phyloP scores from a whole-genome alignment of 257 asterid genomes.

The Salvia splendens region DNA sequence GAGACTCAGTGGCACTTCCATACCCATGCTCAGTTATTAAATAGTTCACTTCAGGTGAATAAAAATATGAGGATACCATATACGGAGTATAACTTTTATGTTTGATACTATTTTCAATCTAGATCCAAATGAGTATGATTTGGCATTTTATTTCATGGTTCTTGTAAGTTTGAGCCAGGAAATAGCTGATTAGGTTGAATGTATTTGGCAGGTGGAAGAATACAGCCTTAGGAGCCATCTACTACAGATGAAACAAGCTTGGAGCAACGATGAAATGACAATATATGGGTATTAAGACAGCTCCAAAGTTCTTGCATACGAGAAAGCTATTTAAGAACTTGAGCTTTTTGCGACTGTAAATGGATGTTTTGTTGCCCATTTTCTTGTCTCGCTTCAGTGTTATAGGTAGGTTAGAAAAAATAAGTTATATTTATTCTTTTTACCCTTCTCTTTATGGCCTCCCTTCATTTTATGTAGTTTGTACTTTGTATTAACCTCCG shows the following conservation, averaged over 20 bases:
- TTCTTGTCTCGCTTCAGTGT: not conserved
- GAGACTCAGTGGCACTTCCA: not conserved
- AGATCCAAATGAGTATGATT: not conserved
- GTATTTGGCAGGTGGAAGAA: slow-evolving; percentile 54
- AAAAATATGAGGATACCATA: not conserved
- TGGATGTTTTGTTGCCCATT: slow-evolving; percentile 20
- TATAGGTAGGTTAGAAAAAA: slow-evolving; percentile 22
- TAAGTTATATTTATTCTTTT: slow-evolving; percentile 25
- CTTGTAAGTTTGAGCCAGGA: not conserved
- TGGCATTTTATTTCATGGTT: not conserved
- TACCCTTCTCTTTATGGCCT: slow-evolving; percentile 11
- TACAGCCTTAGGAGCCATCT: slow-evolving; percentile 54
- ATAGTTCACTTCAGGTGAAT: not conserved
- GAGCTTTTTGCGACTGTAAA: slow-evolving; percentile 17
- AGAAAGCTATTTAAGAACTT: slow-evolving; percentile 27
- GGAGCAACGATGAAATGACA: slow-evolving; percentile 32
- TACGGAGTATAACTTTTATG: no score
- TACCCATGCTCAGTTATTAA: not conserved
- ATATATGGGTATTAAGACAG: slow-evolving; percentile 28
- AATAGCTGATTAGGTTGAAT: slow-evolving; percentile 26
- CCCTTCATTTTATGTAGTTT: slow-evolving; percentile 19
- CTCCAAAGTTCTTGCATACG: slow-evolving; percentile 20
- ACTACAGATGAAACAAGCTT: slow-evolving; percentile 46
- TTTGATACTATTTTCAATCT: no score
- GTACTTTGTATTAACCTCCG: slow-evolving; percentile 29